Conservation (phyloP, 768 basidiomycete genomes). For the Stropharia rugosoannulata region DNA sequence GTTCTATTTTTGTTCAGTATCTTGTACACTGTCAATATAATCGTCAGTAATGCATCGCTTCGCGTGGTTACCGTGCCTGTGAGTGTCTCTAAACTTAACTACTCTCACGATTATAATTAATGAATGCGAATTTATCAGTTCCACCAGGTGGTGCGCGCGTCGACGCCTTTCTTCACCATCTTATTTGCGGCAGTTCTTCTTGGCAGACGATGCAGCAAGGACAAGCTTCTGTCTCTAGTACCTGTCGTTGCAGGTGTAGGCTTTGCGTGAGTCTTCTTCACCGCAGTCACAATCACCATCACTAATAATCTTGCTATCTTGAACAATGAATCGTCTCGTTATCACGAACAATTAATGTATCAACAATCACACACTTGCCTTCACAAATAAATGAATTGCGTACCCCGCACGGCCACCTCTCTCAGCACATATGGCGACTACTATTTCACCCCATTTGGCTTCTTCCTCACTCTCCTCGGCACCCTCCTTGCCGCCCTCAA, state of each 20-base stretch:
- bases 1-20: conserved; percentile 81
- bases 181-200: conserved; percentile 71
- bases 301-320: neutral
- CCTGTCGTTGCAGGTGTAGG: conserved; percentile 91
- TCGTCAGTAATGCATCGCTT: conserved; percentile 89
- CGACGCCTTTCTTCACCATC: conserved; percentile 92
- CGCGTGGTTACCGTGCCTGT: conserved; percentile 89
- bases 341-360: no score
- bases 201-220: conserved; percentile 52
- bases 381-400: no score
- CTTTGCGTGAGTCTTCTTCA: conserved; percentile 64
- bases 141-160: conserved; percentile 94
- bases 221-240: conserved; percentile 70
- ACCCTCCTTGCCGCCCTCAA: conserved; percentile 92
- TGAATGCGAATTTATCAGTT: conserved; percentile 52
- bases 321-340: no score
- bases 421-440: conserved; percentile 92
- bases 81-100: conserved; percentile 28
- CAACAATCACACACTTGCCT: no score
- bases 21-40: conserved; percentile 92
- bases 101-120: neutral
- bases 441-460: conserved; percentile 82
- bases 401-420: no score
- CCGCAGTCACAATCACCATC: neutral
- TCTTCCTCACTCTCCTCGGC: conserved; percentile 86